A percentile compares a stretch with the other conserved stretches of the same genome.
Conservation (phyloP, 2,329 filamentous ascomycete genomes). For the Xylariaceae sp. region DNA sequence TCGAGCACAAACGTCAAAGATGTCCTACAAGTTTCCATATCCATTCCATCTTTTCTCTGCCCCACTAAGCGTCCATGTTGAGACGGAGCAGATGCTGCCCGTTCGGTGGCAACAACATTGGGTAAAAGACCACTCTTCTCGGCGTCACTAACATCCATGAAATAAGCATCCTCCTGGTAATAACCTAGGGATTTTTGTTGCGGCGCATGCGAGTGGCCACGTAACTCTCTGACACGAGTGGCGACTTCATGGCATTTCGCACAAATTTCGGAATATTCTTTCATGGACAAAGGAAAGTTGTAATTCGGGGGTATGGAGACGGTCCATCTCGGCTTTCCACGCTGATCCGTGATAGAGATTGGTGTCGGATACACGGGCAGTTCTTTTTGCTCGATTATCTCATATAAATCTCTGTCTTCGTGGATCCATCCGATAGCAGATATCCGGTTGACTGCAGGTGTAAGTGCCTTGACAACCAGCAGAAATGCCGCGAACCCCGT, state of each 20-base stretch:
- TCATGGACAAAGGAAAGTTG: slow-evolving; percentile 60
- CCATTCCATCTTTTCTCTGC: slow-evolving; percentile 39
- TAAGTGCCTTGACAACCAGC: slow-evolving; percentile 41
- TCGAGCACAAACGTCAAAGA: slow-evolving; percentile 77
- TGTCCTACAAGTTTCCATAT: slow-evolving; percentile 57
- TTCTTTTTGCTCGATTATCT: slow-evolving; percentile 60
- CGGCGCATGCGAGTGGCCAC: slow-evolving; percentile 37
- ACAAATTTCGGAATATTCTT: slow-evolving; percentile 66
- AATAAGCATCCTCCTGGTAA: slow-evolving; percentile 60
- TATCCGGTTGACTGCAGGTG: slow-evolving; percentile 31
- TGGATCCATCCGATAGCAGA: slow-evolving; percentile 37
- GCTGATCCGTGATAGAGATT: slow-evolving; percentile 61
- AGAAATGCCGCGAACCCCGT: slow-evolving; percentile 45
- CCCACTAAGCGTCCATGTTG: slow-evolving; percentile 41
- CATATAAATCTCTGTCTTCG: slow-evolving; percentile 46
- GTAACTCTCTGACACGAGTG: slow-evolving; percentile 49
- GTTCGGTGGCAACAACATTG: slow-evolving; percentile 35
- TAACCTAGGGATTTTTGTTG: slow-evolving; percentile 47
- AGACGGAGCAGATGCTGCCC: slow-evolving; percentile 34
- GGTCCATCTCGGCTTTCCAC: slow-evolving; percentile 68
- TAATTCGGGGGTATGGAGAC: slow-evolving; percentile 66
- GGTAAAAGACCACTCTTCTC: slow-evolving; percentile 59
- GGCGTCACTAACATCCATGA: slow-evolving; percentile 69
- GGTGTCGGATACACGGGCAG: slow-evolving; percentile 70
- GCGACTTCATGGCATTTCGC: slow-evolving; percentile 61